phyloP scores from a whole-genome alignment of 2,329 filamentous ascomycete genomes.

The Penicillium sclerotigenum region DNA sequence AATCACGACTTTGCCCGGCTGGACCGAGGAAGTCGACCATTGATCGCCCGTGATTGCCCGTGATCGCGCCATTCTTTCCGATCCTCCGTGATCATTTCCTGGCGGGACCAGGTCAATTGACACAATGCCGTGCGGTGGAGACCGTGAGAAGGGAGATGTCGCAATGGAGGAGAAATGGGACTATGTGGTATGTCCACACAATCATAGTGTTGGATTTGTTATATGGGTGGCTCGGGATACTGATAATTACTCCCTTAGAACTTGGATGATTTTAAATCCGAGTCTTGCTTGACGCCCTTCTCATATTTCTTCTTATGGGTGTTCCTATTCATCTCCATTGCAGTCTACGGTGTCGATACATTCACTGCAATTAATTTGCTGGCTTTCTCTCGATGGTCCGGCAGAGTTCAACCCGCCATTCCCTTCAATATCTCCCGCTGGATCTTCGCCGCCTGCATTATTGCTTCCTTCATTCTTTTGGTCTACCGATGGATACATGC shows the following conservation, averaged over 20 bases:
- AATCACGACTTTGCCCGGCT: conserved; percentile 33
- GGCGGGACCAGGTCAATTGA: conserved; percentile 28
- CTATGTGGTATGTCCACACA: conserved; percentile 66
- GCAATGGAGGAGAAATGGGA: conserved; percentile 90
- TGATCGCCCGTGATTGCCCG: too few relatives aligned
- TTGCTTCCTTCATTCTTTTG: conserved; percentile 81
- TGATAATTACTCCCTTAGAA: conserved; percentile 40
- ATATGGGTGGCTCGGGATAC: background rate
- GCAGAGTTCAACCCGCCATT: conserved; percentile 74
- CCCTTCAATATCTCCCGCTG: conserved; percentile 78
- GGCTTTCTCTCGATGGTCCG: conserved; percentile 84
- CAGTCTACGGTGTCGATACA: conserved; percentile 84
- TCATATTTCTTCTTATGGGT: conserved; percentile 85
- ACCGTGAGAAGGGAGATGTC: conserved; percentile 61
- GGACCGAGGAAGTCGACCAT: conserved; percentile 33
- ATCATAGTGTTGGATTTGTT: background rate
- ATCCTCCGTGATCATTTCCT: conserved; percentile 16
- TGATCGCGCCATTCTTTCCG: conserved; percentile 8
- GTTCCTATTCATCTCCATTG: conserved; percentile 71
- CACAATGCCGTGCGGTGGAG: conserved; percentile 65
- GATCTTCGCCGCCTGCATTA: conserved; percentile 92
- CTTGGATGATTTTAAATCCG: conserved; percentile 74
- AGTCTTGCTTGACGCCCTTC: conserved; percentile 70
- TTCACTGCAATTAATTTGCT: conserved; percentile 92
- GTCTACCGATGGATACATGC: conserved; percentile 77